These are phyloP conservation scores for Didymella keratinophila DNA, from an alignment of 2,329 filamentous ascomycete genomes.

Conservation along the genomic window DNA sequence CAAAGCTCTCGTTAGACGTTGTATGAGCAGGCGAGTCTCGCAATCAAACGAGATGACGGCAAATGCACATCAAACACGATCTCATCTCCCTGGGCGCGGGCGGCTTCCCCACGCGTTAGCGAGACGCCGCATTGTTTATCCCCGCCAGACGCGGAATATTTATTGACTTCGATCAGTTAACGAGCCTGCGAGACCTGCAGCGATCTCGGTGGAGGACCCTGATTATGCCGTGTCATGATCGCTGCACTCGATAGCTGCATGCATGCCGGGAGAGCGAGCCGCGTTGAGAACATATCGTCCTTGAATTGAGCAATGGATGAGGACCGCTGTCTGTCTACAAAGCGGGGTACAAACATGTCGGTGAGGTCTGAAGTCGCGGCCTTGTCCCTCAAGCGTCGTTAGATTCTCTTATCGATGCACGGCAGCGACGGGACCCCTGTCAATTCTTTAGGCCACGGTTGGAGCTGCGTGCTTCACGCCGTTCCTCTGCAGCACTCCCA, in stretches of 20 bases:
- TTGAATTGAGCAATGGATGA: slow-evolving; percentile 11
- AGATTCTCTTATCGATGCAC: slow-evolving; percentile 39
- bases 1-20: neutral
- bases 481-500: slow-evolving; percentile 25
- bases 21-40: slow-evolving; percentile 9
- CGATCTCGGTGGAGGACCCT: slow-evolving; percentile 23
- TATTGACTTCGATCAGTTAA: slow-evolving; percentile 18
- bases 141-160: slow-evolving; percentile 22
- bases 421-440: slow-evolving; percentile 28
- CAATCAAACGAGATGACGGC: slow-evolving; percentile 31
- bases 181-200: slow-evolving; percentile 20
- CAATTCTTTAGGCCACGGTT: slow-evolving; percentile 21
- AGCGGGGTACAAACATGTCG: slow-evolving; percentile 40
- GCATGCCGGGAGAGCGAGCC: slow-evolving; percentile 15
- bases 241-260: slow-evolving; percentile 20
- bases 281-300: slow-evolving; percentile 17
- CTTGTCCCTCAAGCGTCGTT: slow-evolving; percentile 30
- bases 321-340: slow-evolving; percentile 10
- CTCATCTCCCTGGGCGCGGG: slow-evolving; percentile 32
- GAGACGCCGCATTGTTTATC: slow-evolving; percentile 21
- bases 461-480: slow-evolving; percentile 15
- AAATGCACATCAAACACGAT: slow-evolving; percentile 32
- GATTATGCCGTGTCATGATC: slow-evolving; percentile 19
- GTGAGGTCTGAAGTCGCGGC: slow-evolving; percentile 32
- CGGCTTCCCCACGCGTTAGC: slow-evolving; percentile 37